These are phyloP conservation scores for Boletus edulis DNA, from an alignment of 768 basidiomycete genomes.

Conservation along the genomic window DNA sequence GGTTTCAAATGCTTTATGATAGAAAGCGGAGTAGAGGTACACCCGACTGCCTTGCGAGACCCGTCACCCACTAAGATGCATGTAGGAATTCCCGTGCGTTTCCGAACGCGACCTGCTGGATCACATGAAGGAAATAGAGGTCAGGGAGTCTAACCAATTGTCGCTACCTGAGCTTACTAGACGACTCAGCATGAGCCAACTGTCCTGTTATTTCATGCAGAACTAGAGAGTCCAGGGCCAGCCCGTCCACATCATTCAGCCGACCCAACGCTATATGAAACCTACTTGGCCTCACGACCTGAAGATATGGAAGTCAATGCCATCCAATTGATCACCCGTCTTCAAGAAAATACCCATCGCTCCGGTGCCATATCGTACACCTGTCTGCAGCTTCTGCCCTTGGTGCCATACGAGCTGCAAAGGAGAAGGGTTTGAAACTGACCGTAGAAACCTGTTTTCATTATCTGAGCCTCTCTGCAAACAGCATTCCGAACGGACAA, in stretches of 20 bases:
- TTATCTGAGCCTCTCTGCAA: slow-evolving; percentile 79
- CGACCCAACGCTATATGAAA: slow-evolving; percentile 62
- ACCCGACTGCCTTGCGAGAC: slow-evolving; percentile 7
- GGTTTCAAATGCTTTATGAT: slow-evolving; percentile 98
- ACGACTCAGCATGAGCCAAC: slow-evolving; percentile 56
- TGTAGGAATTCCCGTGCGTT: slow-evolving; percentile 91
- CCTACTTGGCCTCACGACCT: slow-evolving; percentile 86
- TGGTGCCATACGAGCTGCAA: slow-evolving; percentile 70
- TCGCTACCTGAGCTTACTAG: slow-evolving; percentile 7
- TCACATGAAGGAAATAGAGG: slow-evolving; percentile 78
- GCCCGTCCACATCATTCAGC: slow-evolving; percentile 15
- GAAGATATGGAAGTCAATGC: slow-evolving; percentile 76
- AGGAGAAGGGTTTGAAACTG: slow-evolving; percentile 58
- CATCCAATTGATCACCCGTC: slow-evolving; percentile 68
- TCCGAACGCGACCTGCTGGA: slow-evolving; percentile 59
- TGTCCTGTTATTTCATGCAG: slow-evolving; percentile 90
- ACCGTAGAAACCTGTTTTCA: slow-evolving; percentile 99
- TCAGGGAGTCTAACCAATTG: slow-evolving; percentile 24
- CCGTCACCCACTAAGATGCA: slow-evolving; percentile 3
- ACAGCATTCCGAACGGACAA: slow-evolving; percentile 67
- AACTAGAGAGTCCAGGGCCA: slow-evolving; percentile 51
- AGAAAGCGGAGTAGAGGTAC: slow-evolving; percentile 91
- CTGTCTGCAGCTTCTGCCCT: slow-evolving; percentile 85
- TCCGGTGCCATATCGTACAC: slow-evolving; percentile 94
- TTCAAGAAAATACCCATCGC: slow-evolving; percentile 61